Base-by-base conservation (phyloP, 352 stramenopile species). In the Thalassiosira sp. region DNA sequence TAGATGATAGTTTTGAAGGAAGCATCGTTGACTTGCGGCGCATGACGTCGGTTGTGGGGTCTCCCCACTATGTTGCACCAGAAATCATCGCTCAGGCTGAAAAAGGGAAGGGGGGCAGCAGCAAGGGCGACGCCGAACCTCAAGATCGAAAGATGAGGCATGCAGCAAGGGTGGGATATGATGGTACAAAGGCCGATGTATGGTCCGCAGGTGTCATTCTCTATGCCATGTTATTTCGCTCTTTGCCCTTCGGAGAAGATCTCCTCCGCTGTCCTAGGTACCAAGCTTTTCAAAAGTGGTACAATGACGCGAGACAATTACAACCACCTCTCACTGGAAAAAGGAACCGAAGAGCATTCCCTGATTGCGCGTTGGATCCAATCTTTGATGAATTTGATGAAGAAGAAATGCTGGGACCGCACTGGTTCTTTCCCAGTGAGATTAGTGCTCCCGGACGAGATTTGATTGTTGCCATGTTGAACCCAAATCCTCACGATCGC, bases 181-280 rank as follows among this genome's bases (percentile, higher is more conserved):
- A 96, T 76, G 93, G 93, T n/a, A 90, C 87, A n/a, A 94, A 94
- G 58, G 93, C 92, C 8, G 92, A 95, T 87, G 95, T 99, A 20
- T 99, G 97, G 97, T 98, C 94, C 40, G 97, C 97, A 68, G 97
- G 97, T 53, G 97, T 99, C 15, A 99, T 99, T 66, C 89, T 99
- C 31, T 99, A 99, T 82, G 92, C 95, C 20, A 93, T 97, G 85
- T 72, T 97, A 0, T 96, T 95, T 0, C 95, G 95, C 11, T 98
- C 95, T 43, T 77, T 98, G 18, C 96, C 96, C 0, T 98, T 98
- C 82, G 95, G 95, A 5, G 97, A 98, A 65, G 95, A 98, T 58
- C 67, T 98, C 42, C 83, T 98, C 56, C 95, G 94, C 66, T 98
- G 96, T 69, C 81, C 95, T 10, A 90, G 96, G 24, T 98, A 95